phyloP scores from a whole-genome alignment of 73 alveolate species.

The Paramecium caudatum region DNA sequence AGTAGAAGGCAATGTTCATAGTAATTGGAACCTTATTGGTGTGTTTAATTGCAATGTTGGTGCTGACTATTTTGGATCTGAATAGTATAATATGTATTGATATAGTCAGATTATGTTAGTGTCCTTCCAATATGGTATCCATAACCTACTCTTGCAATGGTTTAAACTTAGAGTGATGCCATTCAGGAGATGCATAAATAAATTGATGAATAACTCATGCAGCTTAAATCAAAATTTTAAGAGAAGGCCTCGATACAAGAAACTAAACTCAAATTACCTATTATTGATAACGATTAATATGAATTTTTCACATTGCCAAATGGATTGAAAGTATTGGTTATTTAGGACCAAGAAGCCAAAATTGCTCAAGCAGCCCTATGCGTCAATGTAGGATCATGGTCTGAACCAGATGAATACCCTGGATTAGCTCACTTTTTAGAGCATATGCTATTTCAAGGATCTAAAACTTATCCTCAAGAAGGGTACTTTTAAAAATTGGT shows the following conservation, averaged over 20 bases:
- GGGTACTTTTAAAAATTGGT: conserved; percentile 60
- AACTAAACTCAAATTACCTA: conserved; percentile 7
- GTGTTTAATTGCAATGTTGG: conserved; percentile 36
- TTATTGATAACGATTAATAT: conserved; percentile 56
- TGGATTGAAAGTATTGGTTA: conserved; percentile 79
- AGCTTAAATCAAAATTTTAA: background rate
- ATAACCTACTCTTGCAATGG: conserved; percentile 2
- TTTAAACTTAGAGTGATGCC: conserved; percentile 4
- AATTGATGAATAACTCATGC: conserved; percentile 14
- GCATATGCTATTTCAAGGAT: conserved; percentile 81
- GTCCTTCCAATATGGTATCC: conserved; percentile 28
- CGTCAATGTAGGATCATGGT: conserved; percentile 83
- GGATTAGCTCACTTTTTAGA: conserved; percentile 85
- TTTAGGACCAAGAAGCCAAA: conserved; percentile 80
- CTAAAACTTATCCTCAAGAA: conserved; percentile 70
- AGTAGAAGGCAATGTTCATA: conserved; percentile 24
- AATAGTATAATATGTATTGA: conserved; percentile 32
- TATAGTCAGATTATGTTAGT: conserved; percentile 48
- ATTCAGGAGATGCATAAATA: background rate
- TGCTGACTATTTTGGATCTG: conserved; percentile 9
- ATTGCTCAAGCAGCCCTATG: conserved; percentile 83
- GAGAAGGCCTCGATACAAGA: background rate
- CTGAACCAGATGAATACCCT: conserved; percentile 80
- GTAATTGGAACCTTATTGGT: background rate
- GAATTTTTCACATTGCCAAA: conserved; percentile 63